These are phyloP conservation scores for Mycena indigotica DNA, from an alignment of 768 basidiomycete genomes.

Conservation along the genomic window DNA sequence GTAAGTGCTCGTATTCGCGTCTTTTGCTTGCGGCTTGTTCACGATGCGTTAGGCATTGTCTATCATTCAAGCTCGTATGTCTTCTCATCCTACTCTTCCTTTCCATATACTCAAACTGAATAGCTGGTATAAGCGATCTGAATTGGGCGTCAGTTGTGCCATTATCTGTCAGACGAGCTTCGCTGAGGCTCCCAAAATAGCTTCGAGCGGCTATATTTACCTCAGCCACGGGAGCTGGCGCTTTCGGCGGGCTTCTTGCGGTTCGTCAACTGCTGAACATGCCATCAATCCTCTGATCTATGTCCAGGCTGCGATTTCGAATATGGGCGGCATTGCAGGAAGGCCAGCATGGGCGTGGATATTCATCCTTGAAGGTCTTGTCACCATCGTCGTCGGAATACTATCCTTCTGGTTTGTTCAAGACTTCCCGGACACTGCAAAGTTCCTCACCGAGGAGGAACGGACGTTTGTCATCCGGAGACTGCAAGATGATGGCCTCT, in stretches of 20 bases:
- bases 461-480: constrained; percentile 64
- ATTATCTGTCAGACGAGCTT: no score
- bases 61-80: constrained; percentile 18
- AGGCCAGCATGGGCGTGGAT: constrained; percentile 58
- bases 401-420: constrained; percentile 74
- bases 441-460: constrained; percentile 67
- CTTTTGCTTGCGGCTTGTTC: no score
- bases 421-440: constrained; percentile 78
- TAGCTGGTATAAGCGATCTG: constrained; percentile 83
- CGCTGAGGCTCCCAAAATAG: no score
- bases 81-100: no score
- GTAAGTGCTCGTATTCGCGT: constrained; percentile 57
- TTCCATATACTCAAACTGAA: no score
- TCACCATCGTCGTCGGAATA: constrained; percentile 60
- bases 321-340: constrained; percentile 70
- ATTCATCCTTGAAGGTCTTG: constrained; percentile 70
- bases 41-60: constrained; percentile 11
- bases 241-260: constrained; percentile 28
- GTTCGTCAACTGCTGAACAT: no score
- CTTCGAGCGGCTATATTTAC: no score
- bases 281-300: no score
- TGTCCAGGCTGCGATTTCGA: constrained; percentile 64
- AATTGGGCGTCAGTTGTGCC: constrained; percentile 66
- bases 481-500: constrained; percentile 63
- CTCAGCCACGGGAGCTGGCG: no score